Conservation (phyloP, 805 yeast species). For the Candida wancherniae region DNA sequence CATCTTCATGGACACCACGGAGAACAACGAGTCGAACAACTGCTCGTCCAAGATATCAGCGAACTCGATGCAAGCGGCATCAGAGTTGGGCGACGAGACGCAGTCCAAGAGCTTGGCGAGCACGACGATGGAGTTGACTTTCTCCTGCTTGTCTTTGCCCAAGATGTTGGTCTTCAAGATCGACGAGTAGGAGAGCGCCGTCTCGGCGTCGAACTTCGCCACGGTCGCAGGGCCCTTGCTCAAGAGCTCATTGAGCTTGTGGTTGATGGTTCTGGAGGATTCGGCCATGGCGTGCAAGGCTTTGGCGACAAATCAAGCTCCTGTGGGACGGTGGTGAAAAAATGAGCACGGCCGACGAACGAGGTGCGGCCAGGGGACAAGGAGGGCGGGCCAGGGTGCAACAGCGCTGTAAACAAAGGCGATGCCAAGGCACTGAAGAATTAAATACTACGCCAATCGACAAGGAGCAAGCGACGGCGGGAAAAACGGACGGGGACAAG, state of each 20-base stretch:
- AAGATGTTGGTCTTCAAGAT: slow-evolving; percentile 39
- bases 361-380: too few species aligned
- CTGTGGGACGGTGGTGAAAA: too few species aligned
- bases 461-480: too few species aligned
- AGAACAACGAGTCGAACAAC: slow-evolving; percentile 37
- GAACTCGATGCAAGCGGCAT: slow-evolving; percentile 36
- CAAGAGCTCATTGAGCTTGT: slow-evolving; percentile 39
- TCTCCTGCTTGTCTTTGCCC: slow-evolving; percentile 46
- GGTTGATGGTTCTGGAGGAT: slow-evolving; percentile 39
- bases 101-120: slow-evolving; percentile 49
- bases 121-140: slow-evolving; percentile 49
- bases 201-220: slow-evolving; percentile 27
- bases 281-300: slow-evolving; percentile 25
- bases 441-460: too few species aligned
- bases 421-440: too few species aligned
- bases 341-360: too few species aligned
- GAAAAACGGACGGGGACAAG: too few species aligned
- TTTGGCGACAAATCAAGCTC: neutral
- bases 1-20: slow-evolving; percentile 39
- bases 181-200: slow-evolving; percentile 31
- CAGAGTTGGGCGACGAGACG: slow-evolving; percentile 25
- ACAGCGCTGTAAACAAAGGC: too few species aligned
- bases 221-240: slow-evolving; percentile 29
- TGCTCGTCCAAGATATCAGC: slow-evolving; percentile 34
- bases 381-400: too few species aligned